Percentiles rank a stretch among this genome's conserved stretches.
These are phyloP conservation scores for Vaccinium macrocarpon DNA, from an alignment of 148 eudicot species.

Conservation along the genomic window DNA sequence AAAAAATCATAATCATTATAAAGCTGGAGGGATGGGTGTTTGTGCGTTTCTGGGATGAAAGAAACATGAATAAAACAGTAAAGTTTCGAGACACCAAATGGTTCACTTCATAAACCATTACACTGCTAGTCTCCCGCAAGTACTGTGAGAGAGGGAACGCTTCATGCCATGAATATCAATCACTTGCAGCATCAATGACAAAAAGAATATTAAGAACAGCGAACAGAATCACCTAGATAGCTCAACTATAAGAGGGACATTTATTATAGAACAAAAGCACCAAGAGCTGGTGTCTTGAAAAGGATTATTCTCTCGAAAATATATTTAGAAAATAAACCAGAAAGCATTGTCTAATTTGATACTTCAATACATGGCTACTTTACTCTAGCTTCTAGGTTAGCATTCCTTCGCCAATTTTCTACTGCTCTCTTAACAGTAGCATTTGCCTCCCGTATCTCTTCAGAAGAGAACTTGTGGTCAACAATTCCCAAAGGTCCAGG, in stretches of 20 bases:
- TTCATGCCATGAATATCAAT: not conserved
- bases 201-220: not conserved
- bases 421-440: conserved; percentile 61
- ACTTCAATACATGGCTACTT: conserved; percentile 36
- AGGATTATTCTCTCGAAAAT: not conserved
- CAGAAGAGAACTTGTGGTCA: conserved; percentile 82
- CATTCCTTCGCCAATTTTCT: conserved; percentile 71
- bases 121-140: not conserved
- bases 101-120: not conserved
- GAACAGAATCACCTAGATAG: not conserved
- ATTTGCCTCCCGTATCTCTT: conserved; percentile 70
- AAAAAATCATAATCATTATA: not conserved
- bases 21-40: not conserved
- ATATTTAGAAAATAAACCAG: conserved; percentile 7
- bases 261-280: not conserved
- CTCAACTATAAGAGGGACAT: not conserved
- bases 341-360: not conserved
- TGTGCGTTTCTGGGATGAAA: too few relatives aligned
- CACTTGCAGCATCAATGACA: not conserved
- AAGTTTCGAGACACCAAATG: not conserved
- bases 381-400: conserved; percentile 55
- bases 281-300: not conserved
- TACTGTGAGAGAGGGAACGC: not conserved
- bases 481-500: conserved; percentile 92
- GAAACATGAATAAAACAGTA: not conserved